These are phyloP conservation scores for Nicotiana sylvestris DNA, from an alignment of 257 asterid species.

Conservation along the genomic window DNA sequence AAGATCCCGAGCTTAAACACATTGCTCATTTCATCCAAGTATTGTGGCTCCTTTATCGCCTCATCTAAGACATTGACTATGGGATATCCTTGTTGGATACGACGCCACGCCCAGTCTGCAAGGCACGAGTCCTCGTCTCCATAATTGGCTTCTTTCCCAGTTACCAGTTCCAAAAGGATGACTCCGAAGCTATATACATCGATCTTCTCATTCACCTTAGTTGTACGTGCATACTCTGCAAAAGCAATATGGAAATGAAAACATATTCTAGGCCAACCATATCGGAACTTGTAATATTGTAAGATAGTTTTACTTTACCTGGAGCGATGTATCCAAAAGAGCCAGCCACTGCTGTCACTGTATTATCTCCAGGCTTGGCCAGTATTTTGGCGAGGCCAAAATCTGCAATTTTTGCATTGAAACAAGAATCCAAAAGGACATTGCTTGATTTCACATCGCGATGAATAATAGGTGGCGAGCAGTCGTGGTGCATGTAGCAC, in stretches of 20 bases:
- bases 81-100: not conserved
- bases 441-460: constrained; percentile 55
- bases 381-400: constrained; percentile 48
- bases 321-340: constrained; percentile 42
- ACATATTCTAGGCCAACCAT: not conserved
- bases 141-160: constrained; percentile 24
- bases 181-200: constrained; percentile 58
- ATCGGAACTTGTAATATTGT: no score
- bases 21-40: not conserved
- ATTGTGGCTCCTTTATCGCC: not conserved
- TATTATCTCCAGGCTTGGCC: constrained; percentile 25
- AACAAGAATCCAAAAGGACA: constrained; percentile 33
- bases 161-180: constrained; percentile 45
- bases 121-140: constrained; percentile 5
- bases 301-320: constrained; percentile 7
- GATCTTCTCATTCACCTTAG: constrained; percentile 43
- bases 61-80: not conserved
- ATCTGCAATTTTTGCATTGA: constrained; percentile 52
- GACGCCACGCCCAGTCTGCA: constrained; percentile 8
- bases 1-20: constrained; percentile 1
- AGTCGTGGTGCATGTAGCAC: constrained; percentile 33
- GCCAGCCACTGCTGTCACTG: constrained; percentile 32
- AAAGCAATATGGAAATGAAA: not conserved
- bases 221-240: constrained; percentile 25
- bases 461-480: constrained; percentile 33